These are phyloP conservation scores for Exophiala aquamarina DNA, from an alignment of 2,329 filamentous ascomycete genomes.

Conservation along the genomic window DNA sequence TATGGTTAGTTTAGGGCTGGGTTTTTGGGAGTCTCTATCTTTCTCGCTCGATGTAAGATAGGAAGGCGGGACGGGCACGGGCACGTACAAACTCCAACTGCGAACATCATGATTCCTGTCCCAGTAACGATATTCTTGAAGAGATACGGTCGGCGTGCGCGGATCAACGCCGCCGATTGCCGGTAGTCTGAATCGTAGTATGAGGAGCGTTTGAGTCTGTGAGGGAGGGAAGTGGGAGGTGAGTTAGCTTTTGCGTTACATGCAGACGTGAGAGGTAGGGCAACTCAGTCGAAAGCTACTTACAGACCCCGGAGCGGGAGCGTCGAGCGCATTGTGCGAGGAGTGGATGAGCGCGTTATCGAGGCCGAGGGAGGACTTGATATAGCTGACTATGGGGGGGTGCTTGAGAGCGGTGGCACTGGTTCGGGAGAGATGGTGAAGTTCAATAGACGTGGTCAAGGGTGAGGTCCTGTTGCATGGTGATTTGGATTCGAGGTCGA, in stretches of 20 bases:
- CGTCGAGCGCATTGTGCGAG: background rate
- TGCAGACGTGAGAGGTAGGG: background rate
- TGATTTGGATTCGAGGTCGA: too few relatives aligned
- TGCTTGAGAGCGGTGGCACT: background rate
- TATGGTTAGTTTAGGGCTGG: background rate
- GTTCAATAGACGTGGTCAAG: background rate
- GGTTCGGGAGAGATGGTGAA: background rate
- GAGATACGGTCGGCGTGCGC: constrained; percentile 87
- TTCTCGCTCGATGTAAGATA: too few relatives aligned
- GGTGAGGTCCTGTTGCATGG: too few relatives aligned
- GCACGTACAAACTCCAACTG: constrained; percentile 86
- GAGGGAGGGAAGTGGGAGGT: background rate
- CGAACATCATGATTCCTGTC: constrained; percentile 69
- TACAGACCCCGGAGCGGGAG: background rate
- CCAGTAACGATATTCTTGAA: constrained; percentile 86
- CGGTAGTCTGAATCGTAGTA: constrained; percentile 91
- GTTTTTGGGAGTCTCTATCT: too few relatives aligned
- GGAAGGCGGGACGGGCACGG: too few relatives aligned
- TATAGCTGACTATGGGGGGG: background rate
- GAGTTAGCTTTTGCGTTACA: background rate
- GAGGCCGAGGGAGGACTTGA: background rate
- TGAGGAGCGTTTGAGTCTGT: constrained; percentile 61
- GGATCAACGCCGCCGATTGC: constrained; percentile 84
- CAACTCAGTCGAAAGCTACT: background rate
- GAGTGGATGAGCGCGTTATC: background rate